Percentiles rank a stretch among this genome's conserved stretches.
Conservation (phyloP, 345 rosid genomes). For the Dipteronia dyeriana region DNA sequence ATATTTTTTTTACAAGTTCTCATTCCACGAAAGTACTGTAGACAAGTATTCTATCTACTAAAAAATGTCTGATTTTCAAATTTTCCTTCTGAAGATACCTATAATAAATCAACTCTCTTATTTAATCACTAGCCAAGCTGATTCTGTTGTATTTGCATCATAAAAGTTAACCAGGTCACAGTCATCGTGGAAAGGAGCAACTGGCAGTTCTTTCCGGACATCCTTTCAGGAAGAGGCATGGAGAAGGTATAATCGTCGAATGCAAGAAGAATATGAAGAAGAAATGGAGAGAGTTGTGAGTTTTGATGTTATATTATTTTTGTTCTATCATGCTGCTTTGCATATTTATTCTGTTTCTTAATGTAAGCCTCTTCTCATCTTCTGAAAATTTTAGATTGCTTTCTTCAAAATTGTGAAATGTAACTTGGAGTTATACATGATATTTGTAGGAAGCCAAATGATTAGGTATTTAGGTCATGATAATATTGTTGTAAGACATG, state of each 20-base stretch:
- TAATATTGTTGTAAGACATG: background rate
- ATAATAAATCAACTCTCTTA: background rate
- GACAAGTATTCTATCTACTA: background rate
- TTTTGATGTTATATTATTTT: slow-evolving; percentile 13
- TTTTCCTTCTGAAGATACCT: background rate
- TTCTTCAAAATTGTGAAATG: background rate
- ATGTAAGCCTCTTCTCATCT: background rate
- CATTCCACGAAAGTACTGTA: background rate
- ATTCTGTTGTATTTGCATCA: slow-evolving; percentile 28
- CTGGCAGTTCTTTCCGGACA: slow-evolving; percentile 64
- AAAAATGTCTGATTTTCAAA: background rate
- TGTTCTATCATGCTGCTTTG: background rate
- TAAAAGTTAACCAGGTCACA: slow-evolving; percentile 70
- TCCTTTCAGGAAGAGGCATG: slow-evolving; percentile 83
- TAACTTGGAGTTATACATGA: background rate
- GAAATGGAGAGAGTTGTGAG: slow-evolving; percentile 98
- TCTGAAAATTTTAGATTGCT: slow-evolving; percentile 3
- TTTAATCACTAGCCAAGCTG: slow-evolving; percentile 16
- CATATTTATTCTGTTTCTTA: background rate
- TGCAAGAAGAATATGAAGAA: slow-evolving; percentile 96
- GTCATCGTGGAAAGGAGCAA: slow-evolving; percentile 47
- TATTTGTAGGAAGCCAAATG: background rate
- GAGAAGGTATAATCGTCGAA: slow-evolving; percentile 82
- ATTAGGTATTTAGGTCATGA: background rate
- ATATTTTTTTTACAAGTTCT: background rate